Percentiles rank a stretch among this genome's conserved stretches.
These are phyloP conservation scores for Tetracladium setigerum DNA, from an alignment of 495 filamentous ascomycete genomes.

Conservation along the genomic window DNA sequence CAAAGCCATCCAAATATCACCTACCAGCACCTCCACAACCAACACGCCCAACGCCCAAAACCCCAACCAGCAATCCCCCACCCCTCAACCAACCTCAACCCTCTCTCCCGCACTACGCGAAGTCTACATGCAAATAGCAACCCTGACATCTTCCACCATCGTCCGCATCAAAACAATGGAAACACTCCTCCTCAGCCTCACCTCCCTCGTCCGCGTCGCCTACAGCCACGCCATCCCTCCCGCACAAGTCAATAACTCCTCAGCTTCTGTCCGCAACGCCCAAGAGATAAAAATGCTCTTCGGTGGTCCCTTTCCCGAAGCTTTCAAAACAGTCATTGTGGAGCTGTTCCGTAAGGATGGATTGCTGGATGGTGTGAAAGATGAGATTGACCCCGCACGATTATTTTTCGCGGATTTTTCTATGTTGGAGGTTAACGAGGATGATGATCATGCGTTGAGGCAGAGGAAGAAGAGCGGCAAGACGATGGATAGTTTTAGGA, in stretches of 20 bases:
- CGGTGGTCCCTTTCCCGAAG: constrained; percentile 33
- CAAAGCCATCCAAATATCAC: constrained; percentile 14
- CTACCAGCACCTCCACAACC: constrained; percentile 16
- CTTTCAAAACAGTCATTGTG: constrained; percentile 38
- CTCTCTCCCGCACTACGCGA: constrained; percentile 34
- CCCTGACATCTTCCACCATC: constrained; percentile 31
- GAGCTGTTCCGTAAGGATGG: constrained; percentile 35
- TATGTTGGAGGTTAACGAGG: constrained; percentile 40
- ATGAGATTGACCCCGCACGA: constrained; percentile 33
- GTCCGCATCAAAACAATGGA: constrained; percentile 42
- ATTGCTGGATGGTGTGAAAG: constrained; percentile 30
- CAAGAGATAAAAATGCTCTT: constrained; percentile 43
- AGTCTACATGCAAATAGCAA: constrained; percentile 40
- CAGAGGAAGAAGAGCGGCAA: constrained; percentile 3
- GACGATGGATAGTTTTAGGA: constrained; percentile 20
- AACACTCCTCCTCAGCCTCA: constrained; percentile 34
- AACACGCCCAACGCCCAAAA: constrained; percentile 36
- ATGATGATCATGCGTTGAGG: background rate
- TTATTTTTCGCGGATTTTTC: constrained; percentile 43
- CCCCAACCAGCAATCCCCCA: constrained; percentile 24
- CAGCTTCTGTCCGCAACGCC: constrained; percentile 16
- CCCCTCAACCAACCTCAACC: constrained; percentile 28
- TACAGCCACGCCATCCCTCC: constrained; percentile 33
- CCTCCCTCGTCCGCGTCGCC: constrained; percentile 34
- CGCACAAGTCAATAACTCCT: constrained; percentile 3